Evolutionary conservation across 106 monocot species (phyloP), one percentile per base, ranked within the genome.

Genomic region (Cymbidium sinense): DNA sequence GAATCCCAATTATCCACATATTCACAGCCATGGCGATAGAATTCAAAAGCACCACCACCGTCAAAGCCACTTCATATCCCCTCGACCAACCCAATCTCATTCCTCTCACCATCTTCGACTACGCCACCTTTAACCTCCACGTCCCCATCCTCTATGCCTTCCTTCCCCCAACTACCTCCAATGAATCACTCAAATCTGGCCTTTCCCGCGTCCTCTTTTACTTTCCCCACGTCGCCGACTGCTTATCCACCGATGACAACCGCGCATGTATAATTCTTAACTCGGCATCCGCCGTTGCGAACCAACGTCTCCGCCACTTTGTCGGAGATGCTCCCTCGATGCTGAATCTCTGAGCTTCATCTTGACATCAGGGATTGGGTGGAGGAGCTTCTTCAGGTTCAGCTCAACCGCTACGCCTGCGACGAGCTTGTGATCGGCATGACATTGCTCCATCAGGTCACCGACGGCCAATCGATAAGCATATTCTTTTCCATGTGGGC

Each of bases 401-500:
- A 93, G 78, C 80, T 93, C 21, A 90, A 85, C 33, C 74, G 85
- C 19, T 93, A 87, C 80, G n/a, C 20, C 25, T 90, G 87, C 41
- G 85, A 87, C 33, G 83, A 86, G 2, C 70, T 93, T 3, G 86
- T 85, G 20, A 74, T 93, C 34, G 93, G 93, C 0, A 15, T 82
- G 52, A 86, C 90, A 37, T 54, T 75, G 5, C 80, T 84, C 78
- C 93, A 93, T 50, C 77, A 70, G 9, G 80, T 86, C 11, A 79
- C 87, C 17, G 89, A 93, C 73, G 93, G 90, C 13, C 81, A 79
- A 34, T 83, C 87, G 34, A 82, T 90, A 74, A 78, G 82, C 82
- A 31, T 36, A 6, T 90, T 93, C 84, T 78, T 90, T 58, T 34
- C 70, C 34, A 70, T 84, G 5, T 90, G 87, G 93, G 79, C 75